Evolutionary conservation across 306 rosid genomes (phyloP).

Genomic region (Rosa chinensis): DNA sequence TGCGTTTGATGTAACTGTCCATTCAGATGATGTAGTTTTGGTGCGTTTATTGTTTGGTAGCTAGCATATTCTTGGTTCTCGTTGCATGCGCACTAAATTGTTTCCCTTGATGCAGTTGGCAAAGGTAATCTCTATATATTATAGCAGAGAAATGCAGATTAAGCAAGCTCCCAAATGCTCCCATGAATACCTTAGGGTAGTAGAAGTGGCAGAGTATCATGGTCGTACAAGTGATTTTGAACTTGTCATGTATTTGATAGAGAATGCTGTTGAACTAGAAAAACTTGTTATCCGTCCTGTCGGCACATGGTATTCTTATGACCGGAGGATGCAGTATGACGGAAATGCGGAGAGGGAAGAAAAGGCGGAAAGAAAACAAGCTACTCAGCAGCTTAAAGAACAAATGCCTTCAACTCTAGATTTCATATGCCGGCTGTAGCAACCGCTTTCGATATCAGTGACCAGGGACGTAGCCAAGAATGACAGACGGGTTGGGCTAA

Average conservation of each 20-base stretch:
- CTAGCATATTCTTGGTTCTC: too few relatives aligned
- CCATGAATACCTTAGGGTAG: not conserved
- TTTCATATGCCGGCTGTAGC: not conserved
- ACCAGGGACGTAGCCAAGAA: too few relatives aligned
- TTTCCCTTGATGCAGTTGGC: not conserved
- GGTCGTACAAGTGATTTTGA: not conserved
- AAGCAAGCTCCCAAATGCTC: not conserved
- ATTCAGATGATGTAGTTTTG: not conserved
- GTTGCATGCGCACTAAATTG: not conserved
- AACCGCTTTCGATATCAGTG: not conserved
- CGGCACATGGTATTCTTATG: not conserved
- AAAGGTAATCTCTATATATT: not conserved
- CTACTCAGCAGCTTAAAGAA: not conserved
- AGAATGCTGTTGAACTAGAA: not conserved
- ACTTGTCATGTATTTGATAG: not conserved
- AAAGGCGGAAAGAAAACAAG: not conserved
- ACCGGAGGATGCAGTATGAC: not conserved
- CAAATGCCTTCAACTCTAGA: not conserved
- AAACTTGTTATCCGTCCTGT: not conserved
- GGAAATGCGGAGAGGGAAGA: not conserved
- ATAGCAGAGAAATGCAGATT: not conserved
- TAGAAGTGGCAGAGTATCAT: not conserved
- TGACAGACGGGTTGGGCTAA: too few relatives aligned
- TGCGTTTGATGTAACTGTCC: not conserved
- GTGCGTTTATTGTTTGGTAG: too few relatives aligned